Percentiles rank a stretch among this genome's conserved stretches.
Evolutionary conservation across 169 alveolate genomes (phyloP).

Genomic region (Cardiosporidium cionae): DNA sequence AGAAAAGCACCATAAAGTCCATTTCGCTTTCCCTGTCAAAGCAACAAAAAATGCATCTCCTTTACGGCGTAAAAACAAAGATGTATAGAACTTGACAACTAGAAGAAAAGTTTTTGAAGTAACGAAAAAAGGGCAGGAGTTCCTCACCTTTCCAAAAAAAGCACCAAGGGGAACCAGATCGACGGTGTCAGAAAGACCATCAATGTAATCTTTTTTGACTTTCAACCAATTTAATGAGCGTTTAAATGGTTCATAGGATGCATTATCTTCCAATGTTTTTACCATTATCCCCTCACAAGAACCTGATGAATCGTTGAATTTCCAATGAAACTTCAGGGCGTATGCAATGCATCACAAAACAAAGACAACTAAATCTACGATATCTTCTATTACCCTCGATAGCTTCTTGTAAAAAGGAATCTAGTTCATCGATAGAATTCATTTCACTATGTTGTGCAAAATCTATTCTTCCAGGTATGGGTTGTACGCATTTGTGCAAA

Average conservation of each 20-base stretch:
- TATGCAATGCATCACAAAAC: background rate
- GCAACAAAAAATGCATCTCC: background rate
- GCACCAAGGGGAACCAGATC: constrained; percentile 99
- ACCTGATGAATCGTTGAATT: constrained; percentile 37
- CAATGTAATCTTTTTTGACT: constrained; percentile 86
- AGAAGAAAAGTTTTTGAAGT: background rate
- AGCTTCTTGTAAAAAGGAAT: constrained; percentile 64
- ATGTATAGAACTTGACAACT: background rate
- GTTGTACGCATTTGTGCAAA: constrained; percentile 45
- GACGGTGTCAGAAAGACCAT: constrained; percentile 90
- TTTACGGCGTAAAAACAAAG: background rate
- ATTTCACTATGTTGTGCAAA: constrained; percentile 57
- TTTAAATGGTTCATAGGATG: constrained; percentile 96
- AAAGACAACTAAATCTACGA: background rate
- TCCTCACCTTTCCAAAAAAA: constrained; percentile 43
- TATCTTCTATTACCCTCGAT: constrained; percentile 62
- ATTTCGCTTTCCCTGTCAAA: constrained; percentile 75
- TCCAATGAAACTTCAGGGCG: background rate
- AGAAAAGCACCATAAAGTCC: constrained; percentile 91
- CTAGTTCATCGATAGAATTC: constrained; percentile 60
- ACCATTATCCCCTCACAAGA: constrained; percentile 96
- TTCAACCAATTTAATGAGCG: constrained; percentile 97
- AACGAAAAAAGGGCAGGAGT: background rate
- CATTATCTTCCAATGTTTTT: constrained; percentile 86
- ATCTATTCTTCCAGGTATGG: constrained; percentile 35